Evolutionary conservation across 768 basidiomycete genomes (phyloP).

Genomic region (Holtermanniella nyarrowii): DNA sequence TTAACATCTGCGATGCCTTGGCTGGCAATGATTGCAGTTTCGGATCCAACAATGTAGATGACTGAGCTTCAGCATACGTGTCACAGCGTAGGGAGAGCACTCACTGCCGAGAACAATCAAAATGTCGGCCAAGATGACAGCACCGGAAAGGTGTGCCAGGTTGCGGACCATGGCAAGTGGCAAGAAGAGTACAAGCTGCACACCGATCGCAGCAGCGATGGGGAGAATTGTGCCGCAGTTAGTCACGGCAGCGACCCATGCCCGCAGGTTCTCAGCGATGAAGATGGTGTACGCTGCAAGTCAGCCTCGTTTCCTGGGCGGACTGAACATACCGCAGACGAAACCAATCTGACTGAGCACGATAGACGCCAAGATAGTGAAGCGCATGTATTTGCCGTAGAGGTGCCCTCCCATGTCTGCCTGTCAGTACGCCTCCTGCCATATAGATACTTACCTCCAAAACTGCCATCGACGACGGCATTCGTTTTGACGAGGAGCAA

Average conservation of each 20-base stretch:
- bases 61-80: constrained; percentile 13
- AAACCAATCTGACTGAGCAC: constrained; percentile 57
- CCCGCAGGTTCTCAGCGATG: constrained; percentile 78
- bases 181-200: constrained; percentile 75
- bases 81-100: constrained; percentile 42
- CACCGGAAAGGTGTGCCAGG: constrained; percentile 84
- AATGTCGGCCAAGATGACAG: constrained; percentile 83
- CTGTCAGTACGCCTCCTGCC: not conserved
- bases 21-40: constrained; percentile 56
- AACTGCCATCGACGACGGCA: constrained; percentile 78
- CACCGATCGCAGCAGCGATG: constrained; percentile 64
- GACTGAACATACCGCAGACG: constrained; percentile 21
- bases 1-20: constrained; percentile 68
- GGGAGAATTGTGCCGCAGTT: constrained; percentile 59
- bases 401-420: constrained; percentile 83
- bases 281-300: constrained; percentile 85
- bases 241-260: constrained; percentile 72
- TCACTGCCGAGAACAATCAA: constrained; percentile 76
- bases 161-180: constrained; percentile 83
- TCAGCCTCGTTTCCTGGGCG: not conserved
- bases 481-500: constrained; percentile 79
- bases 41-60: constrained; percentile 52
- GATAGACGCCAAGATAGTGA: constrained; percentile 76
- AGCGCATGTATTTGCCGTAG: constrained; percentile 89
- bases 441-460: constrained; percentile 58